Conservation (phyloP, 169 alveolate genomes). For the Perkinsus chesapeaki region DNA sequence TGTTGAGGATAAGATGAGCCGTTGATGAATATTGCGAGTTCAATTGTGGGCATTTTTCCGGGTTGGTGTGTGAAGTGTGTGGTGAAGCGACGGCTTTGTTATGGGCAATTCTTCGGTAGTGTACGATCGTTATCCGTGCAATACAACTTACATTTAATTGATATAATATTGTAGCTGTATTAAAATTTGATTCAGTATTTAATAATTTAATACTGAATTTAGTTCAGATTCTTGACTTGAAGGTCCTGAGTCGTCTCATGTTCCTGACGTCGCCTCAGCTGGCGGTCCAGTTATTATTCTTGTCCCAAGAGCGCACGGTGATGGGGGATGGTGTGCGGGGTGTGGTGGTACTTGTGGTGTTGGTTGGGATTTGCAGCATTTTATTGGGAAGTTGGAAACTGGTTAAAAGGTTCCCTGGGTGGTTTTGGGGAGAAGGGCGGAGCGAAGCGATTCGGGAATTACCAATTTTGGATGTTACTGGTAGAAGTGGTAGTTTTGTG, state of each 20-base stretch:
- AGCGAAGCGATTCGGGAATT: background rate
- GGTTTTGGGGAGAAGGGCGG: background rate
- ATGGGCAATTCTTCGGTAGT: too few species aligned
- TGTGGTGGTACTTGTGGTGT: background rate
- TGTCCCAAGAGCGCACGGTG: background rate
- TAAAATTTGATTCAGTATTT: too few species aligned
- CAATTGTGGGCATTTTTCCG: too few species aligned
- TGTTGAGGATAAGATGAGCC: too few species aligned
- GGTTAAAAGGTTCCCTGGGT: background rate
- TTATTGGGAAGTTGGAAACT: background rate
- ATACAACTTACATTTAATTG: too few species aligned
- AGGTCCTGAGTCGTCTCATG: background rate
- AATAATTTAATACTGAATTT: too few species aligned
- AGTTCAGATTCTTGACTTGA: background rate
- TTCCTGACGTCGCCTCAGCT: background rate
- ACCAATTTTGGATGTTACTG: background rate
- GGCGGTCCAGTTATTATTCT: background rate
- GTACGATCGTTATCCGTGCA: too few species aligned
- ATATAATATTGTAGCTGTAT: too few species aligned
- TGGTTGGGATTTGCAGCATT: background rate
- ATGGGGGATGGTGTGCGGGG: background rate
- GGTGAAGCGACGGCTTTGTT: too few species aligned
- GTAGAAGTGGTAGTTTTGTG: background rate
- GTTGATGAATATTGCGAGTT: too few species aligned
- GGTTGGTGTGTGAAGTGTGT: too few species aligned